Conservation (phyloP, 179 eudicot species). For the Beta corolliflora region DNA sequence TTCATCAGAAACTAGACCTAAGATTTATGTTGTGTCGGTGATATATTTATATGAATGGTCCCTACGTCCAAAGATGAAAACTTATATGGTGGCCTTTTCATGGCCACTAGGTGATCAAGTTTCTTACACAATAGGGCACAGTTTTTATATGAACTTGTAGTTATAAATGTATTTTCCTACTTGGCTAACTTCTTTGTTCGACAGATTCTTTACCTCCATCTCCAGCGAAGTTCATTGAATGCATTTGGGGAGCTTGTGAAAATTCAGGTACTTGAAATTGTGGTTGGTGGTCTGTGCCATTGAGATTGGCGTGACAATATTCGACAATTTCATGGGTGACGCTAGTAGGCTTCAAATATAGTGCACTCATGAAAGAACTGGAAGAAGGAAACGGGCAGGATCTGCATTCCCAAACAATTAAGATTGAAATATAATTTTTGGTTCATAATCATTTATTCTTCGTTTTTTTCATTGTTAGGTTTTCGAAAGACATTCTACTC, state of each 20-base stretch:
- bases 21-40: neutral
- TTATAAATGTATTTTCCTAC: neutral
- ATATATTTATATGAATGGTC: conserved; percentile 1
- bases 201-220: conserved; percentile 87
- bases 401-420: neutral
- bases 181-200: conserved; percentile 13
- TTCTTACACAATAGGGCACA: neutral
- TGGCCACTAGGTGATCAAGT: neutral
- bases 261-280: conserved; percentile 55
- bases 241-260: conserved; percentile 69
- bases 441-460: neutral
- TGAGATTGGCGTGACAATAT: neutral
- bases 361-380: neutral
- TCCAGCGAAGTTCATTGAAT: conserved; percentile 76
- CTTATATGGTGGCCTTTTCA: neutral
- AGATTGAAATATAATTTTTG: neutral
- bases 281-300: neutral
- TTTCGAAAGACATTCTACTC: too few relatives aligned
- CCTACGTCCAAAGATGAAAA: neutral
- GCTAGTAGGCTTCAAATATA: neutral
- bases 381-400: neutral
- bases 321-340: neutral
- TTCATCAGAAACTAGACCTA: neutral
- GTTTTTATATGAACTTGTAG: neutral
- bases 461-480: neutral